phyloP scores from a whole-genome alignment of 2,329 filamentous ascomycete genomes.

The Colletotrichum chlorophyti region DNA sequence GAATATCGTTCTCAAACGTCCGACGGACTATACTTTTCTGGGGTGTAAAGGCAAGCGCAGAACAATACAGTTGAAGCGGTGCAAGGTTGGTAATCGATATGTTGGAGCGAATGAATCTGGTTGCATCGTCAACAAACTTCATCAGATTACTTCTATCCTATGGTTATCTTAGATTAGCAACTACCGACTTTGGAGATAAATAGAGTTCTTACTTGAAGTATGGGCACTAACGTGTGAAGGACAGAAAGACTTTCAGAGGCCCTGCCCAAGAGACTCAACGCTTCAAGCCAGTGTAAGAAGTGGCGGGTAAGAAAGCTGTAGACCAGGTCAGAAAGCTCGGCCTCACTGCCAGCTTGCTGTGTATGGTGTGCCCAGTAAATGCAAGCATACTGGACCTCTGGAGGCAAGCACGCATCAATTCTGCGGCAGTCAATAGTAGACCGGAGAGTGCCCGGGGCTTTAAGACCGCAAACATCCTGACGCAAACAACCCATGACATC shows the following conservation, averaged over 20 bases:
- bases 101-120: conserved; percentile 27
- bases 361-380: conserved; percentile 45
- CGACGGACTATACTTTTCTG: conserved; percentile 29
- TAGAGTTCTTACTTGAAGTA: conserved; percentile 5
- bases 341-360: conserved; percentile 33
- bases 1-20: conserved; percentile 25
- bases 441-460: conserved; percentile 33
- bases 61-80: conserved; percentile 37
- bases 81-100: conserved; percentile 8
- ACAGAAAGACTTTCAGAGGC: conserved; percentile 16
- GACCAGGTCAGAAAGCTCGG: conserved; percentile 37
- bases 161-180: background rate
- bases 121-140: conserved; percentile 29
- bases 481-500: conserved; percentile 41
- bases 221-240: conserved; percentile 14
- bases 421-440: conserved; percentile 31
- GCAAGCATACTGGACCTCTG: conserved; percentile 47
- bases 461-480: conserved; percentile 43
- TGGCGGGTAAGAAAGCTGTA: conserved; percentile 44
- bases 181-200: background rate
- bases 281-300: conserved; percentile 51
- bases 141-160: background rate
- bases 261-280: conserved; percentile 40
- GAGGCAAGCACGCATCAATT: conserved; percentile 34
- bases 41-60: conserved; percentile 35